Evolutionary conservation across 306 rosid genomes (phyloP).

Genomic region (Arachis stenosperma): DNA sequence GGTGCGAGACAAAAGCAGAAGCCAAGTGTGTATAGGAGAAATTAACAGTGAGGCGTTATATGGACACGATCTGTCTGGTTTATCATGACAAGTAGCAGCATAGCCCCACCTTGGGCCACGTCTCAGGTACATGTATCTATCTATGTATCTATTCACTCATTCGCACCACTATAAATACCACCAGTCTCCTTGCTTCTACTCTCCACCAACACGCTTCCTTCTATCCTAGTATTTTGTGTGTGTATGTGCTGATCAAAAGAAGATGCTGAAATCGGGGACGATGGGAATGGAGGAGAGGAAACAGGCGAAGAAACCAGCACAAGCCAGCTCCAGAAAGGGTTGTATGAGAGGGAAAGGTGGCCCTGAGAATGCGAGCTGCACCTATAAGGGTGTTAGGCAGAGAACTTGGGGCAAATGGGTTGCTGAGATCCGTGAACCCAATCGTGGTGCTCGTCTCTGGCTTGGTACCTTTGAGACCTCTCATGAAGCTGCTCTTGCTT

Average conservation of each 20-base stretch:
- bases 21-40: slow-evolving; percentile 77
- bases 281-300: slow-evolving; percentile 40
- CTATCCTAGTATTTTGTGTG: no score
- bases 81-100: slow-evolving; percentile 70
- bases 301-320: slow-evolving; percentile 51
- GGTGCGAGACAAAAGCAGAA: slow-evolving; percentile 29
- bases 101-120: slow-evolving; percentile 61
- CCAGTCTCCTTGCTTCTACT: not conserved
- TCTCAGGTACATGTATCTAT: slow-evolving; percentile 46
- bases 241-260: not conserved
- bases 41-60: slow-evolving; percentile 44
- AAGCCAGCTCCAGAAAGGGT: slow-evolving; percentile 83
- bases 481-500: slow-evolving; percentile 81
- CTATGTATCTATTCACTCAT: not conserved
- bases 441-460: slow-evolving; percentile 93
- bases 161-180: slow-evolving; percentile 43
- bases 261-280: slow-evolving; percentile 47
- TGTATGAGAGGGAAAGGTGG: slow-evolving; percentile 98
- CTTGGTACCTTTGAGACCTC: slow-evolving; percentile 85
- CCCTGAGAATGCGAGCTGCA: slow-evolving; percentile 80
- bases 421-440: slow-evolving; percentile 94
- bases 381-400: slow-evolving; percentile 90
- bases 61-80: slow-evolving; percentile 69
- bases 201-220: not conserved
- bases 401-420: slow-evolving; percentile 99